Percentiles rank a stretch among this genome's conserved stretches.
phyloP scores from a whole-genome alignment of 2,329 filamentous ascomycete genomes.

The Colletotrichum sp. region DNA sequence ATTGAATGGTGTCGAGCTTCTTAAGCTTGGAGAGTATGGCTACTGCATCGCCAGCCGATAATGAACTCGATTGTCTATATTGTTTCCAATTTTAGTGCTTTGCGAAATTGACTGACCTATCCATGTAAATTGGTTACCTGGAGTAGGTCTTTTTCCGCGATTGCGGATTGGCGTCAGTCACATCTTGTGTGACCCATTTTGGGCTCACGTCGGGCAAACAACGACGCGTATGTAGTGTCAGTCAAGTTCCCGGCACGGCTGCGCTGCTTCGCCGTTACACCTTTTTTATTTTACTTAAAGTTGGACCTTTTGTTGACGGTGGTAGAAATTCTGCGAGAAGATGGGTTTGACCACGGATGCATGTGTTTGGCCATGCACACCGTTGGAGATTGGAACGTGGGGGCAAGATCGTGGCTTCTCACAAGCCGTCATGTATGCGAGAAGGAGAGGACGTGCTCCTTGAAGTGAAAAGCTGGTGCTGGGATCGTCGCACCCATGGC shows the following conservation, averaged over 20 bases:
- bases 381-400: not conserved
- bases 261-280: not conserved
- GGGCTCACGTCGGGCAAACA: not conserved
- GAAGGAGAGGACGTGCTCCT: not conserved
- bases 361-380: not conserved
- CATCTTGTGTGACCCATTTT: not conserved
- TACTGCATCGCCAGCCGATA: not conserved
- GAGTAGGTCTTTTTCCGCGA: not conserved
- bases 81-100: conserved; percentile 8
- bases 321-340: not conserved
- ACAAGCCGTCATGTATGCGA: not conserved
- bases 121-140: not conserved
- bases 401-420: not conserved
- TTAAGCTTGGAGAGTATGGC: not conserved
- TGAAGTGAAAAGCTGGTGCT: not conserved
- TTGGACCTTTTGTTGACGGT: not conserved
- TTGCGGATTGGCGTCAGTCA: not conserved
- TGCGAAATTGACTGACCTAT: not conserved
- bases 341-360: not conserved
- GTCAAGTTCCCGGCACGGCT: not conserved
- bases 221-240: not conserved
- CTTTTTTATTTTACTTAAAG: not conserved
- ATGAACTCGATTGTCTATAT: not conserved
- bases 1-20: not conserved
- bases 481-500: not conserved